Base-by-base conservation (phyloP, 495 filamentous ascomycete genomes). In the Hyaloscypha bicolor region DNA sequence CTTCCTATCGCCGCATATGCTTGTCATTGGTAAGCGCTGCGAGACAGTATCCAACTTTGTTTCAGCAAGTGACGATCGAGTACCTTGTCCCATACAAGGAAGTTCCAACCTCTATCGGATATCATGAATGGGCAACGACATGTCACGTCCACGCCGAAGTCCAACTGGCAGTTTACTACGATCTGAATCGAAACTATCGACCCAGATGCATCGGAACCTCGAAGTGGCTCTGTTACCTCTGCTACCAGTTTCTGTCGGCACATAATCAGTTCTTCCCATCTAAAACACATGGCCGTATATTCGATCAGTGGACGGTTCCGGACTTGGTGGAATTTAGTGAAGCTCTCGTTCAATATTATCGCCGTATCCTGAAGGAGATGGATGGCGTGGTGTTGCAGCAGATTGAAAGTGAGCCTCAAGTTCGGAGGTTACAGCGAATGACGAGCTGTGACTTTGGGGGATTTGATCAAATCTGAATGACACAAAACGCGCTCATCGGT, bases 71-170 rank as follows among this genome's bases (percentile, higher is more conserved):
- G 6, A 56, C 25, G 21, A 37, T 67, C 12, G 57, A 37, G 19
- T 67, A 61, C 25, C 57, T 67, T 11, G 51, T 31, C 3, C 64
- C 64, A 12, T 67, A 62, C 35, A 3, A 61, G 12, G 39, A 55
- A 31, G 57, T 67, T 8, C 64, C 64, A 37, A 62, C 64, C 3
- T 32, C 64, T 6, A 62, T 67, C 35, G 64, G 56, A 35, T 62
- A 67, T 31, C 37, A 67, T 19, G 42, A 60, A 32, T 67, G 64
- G 64, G 64, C 64, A 4, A 61, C 35, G 4, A 42, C 64, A 39
- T 67, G 64, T 31, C 57, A 67, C 35, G 58, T 69, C 2, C 67
- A 69, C 35, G 67, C 61, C 11, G 67, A 69, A 45, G 62, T 69
- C 16, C 67, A 69, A 45, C 32, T 69, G 8, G 53, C 53, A 25